Percentiles rank a stretch among this genome's conserved stretches.
These are phyloP conservation scores for Blattamonas nauphoetae DNA, from an alignment of 78 protist genomes.

Conservation along the genomic window DNA sequence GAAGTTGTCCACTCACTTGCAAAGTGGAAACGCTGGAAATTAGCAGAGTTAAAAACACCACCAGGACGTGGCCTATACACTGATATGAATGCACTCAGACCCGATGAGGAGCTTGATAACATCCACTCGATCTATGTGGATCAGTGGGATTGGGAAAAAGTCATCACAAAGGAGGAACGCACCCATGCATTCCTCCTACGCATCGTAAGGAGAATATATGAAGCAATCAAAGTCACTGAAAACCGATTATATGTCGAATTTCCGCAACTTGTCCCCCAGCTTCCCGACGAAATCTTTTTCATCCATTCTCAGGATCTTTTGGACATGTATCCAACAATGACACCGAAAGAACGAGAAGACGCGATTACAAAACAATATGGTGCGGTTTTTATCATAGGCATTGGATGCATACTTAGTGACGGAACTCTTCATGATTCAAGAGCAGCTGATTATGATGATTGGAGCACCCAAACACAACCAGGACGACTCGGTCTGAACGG, in stretches of 20 bases:
- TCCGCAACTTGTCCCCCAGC: neutral
- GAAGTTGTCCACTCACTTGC: slow-evolving; percentile 19
- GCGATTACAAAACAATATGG: slow-evolving; percentile 7
- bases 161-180: neutral
- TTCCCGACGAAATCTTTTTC: slow-evolving; percentile 1
- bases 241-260: neutral
- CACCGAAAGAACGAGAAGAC: slow-evolving; percentile 25
- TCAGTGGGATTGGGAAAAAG: slow-evolving; percentile 8
- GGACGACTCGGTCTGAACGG: slow-evolving; percentile 12
- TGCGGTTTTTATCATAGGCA: slow-evolving; percentile 19
- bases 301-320: neutral
- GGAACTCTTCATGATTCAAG: slow-evolving; percentile 2
- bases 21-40: slow-evolving; percentile 19
- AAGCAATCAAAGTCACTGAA: slow-evolving; percentile 13
- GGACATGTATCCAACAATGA: neutral
- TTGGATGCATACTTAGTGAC: neutral
- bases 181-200: neutral
- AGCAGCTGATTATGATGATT: slow-evolving; percentile 21
- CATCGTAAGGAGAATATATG: slow-evolving; percentile 6
- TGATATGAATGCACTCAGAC: slow-evolving; percentile 13
- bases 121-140: slow-evolving; percentile 24
- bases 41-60: neutral
- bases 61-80: slow-evolving; percentile 10
- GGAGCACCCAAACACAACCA: neutral
- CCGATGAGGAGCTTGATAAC: slow-evolving; percentile 16